A percentile compares a stretch with the other conserved stretches of the same genome.
Evolutionary conservation across 139 green algal species (phyloP).

Genomic region (Tetraselmis chui): DNA sequence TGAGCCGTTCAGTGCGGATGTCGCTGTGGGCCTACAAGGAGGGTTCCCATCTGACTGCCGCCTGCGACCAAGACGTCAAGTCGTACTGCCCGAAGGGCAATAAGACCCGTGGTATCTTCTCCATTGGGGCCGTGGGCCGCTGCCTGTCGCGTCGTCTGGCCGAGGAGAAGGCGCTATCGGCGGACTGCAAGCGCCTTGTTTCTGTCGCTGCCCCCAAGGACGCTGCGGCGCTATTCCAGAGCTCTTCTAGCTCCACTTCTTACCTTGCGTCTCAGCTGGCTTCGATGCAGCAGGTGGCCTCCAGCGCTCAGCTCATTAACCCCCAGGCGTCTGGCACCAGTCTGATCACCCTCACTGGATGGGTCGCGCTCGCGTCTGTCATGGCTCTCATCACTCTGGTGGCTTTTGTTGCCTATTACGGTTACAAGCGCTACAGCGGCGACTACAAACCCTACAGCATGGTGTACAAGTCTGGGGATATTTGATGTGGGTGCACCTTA

Average conservation of each 20-base stretch:
- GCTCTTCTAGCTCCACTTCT: neutral
- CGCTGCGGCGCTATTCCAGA: neutral
- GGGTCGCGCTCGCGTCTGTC: slow-evolving; percentile 46
- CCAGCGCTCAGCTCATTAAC: slow-evolving; percentile 23
- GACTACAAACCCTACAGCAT: neutral
- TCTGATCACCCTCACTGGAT: slow-evolving; percentile 61
- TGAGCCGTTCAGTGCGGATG: slow-evolving; percentile 70
- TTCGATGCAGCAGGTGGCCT: slow-evolving; percentile 1
- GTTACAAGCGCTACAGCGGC: neutral
- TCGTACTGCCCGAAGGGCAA: slow-evolving; percentile 38
- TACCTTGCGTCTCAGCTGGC: neutral
- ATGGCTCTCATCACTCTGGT: slow-evolving; percentile 40
- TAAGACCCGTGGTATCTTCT: slow-evolving; percentile 21
- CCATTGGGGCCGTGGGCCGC: slow-evolving; percentile 54
- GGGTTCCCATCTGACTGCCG: slow-evolving; percentile 43
- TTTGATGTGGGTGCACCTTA: too few species aligned
- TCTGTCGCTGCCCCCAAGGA: slow-evolving; percentile 61
- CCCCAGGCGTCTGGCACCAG: slow-evolving; percentile 16
- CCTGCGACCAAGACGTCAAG: slow-evolving; percentile 66
- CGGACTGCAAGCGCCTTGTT: slow-evolving; percentile 58
- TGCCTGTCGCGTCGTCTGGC: slow-evolving; percentile 64
- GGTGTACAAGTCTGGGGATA: neutral
- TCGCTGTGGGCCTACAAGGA: slow-evolving; percentile 72
- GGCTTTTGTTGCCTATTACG: slow-evolving; percentile 25
- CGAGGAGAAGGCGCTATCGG: slow-evolving; percentile 5